A percentile compares a stretch with the other conserved stretches of the same genome.
These are phyloP conservation scores for Kazachstania psychrophila DNA, from an alignment of 805 yeast genomes.

Conservation along the genomic window DNA sequence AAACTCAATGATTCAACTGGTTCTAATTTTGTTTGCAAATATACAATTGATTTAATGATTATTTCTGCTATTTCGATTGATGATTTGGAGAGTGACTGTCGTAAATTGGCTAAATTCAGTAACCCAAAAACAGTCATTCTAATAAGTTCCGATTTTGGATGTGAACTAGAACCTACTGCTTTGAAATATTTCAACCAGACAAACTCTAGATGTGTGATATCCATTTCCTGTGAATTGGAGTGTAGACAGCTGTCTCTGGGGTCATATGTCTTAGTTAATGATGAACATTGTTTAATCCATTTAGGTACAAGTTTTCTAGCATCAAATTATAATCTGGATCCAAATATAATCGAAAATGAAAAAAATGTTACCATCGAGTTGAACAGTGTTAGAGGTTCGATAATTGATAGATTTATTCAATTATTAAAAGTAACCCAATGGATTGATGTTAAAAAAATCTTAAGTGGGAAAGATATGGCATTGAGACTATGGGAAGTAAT, in stretches of 20 bases:
- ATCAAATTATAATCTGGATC: constrained; percentile 5
- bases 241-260: constrained; percentile 27
- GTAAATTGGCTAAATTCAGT: constrained; percentile 12
- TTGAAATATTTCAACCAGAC: constrained; percentile 8
- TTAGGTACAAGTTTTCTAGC: constrained; percentile 22
- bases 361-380: constrained; percentile 8
- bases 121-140: constrained; percentile 17
- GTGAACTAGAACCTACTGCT: constrained; percentile 22
- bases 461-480: constrained; percentile 17
- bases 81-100: constrained; percentile 15
- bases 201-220: constrained; percentile 19
- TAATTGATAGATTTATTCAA: constrained; percentile 6
- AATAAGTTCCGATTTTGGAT: constrained; percentile 26
- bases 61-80: constrained; percentile 23
- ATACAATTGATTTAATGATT: constrained; percentile 20
- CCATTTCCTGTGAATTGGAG: constrained; percentile 25
- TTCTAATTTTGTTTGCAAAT: constrained; percentile 9
- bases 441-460: constrained; percentile 12
- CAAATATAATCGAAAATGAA: constrained; percentile 6
- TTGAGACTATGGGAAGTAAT: constrained; percentile 23
- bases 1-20: constrained; percentile 3
- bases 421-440: constrained; percentile 15
- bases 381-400: constrained; percentile 2
- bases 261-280: constrained; percentile 26
- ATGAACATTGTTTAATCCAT: constrained; percentile 16